A percentile compares a stretch with the other conserved stretches of the same genome.
Evolutionary conservation across 257 asterid genomes (phyloP).

Genomic region (Solanum corneliomulleri): DNA sequence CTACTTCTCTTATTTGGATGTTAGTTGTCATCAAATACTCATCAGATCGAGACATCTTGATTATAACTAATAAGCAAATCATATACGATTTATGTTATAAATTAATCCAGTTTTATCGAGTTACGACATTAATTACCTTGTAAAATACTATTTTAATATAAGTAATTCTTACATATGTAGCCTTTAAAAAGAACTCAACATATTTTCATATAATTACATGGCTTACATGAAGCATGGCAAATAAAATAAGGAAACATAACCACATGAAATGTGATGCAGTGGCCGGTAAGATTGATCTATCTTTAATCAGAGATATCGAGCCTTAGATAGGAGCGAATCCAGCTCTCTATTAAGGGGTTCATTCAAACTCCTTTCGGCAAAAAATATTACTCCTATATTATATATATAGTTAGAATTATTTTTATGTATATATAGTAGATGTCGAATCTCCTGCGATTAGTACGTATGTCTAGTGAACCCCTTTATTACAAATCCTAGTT

Average conservation of each 20-base stretch:
- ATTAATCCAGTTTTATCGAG: background rate
- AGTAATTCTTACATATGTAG: background rate
- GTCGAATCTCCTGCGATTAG: fast-evolving
- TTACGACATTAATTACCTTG: background rate
- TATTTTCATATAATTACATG: background rate
- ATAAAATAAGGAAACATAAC: background rate
- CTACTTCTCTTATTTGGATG: background rate
- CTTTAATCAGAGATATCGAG: too few species aligned
- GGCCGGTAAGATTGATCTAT: background rate
- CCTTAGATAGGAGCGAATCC: too few species aligned
- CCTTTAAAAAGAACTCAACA: background rate
- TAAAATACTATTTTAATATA: background rate
- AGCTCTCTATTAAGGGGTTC: too few species aligned
- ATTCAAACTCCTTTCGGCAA: too few species aligned
- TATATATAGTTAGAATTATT: too few species aligned
- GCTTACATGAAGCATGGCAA: background rate
- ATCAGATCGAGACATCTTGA: background rate
- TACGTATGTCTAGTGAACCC: too few species aligned
- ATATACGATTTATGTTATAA: background rate
- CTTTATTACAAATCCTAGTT: too few species aligned
- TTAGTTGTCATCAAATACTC: background rate
- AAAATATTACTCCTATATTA: too few species aligned
- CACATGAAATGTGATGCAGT: background rate
- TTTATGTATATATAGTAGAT: too few species aligned
- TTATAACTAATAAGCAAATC: background rate